Percentiles rank a stretch among this genome's conserved stretches.
These are phyloP conservation scores for Chlorella sp. DNA, from an alignment of 139 green algal genomes.

Conservation along the genomic window DNA sequence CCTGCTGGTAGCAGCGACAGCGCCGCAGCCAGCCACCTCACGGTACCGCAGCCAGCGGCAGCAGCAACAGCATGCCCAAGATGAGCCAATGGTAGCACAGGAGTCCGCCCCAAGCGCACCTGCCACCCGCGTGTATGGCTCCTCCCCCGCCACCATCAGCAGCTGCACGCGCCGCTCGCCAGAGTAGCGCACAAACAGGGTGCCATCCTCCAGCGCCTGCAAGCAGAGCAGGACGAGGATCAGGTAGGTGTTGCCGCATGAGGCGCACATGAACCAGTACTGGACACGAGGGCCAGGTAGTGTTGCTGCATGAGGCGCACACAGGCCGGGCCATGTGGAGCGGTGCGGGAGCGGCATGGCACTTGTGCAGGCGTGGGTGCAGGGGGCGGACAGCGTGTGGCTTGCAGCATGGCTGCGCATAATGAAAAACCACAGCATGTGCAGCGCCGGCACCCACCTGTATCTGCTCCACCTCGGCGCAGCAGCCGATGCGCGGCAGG, in stretches of 20 bases:
- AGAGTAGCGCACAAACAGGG: conserved; percentile 15
- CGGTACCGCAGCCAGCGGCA: neutral
- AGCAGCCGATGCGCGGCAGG: conserved; percentile 28
- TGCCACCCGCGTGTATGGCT: neutral
- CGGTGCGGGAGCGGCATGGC: too few relatives aligned
- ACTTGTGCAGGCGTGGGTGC: too few relatives aligned
- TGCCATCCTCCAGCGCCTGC: neutral
- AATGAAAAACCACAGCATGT: neutral
- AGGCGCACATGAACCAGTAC: too few relatives aligned
- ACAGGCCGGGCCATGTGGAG: too few relatives aligned
- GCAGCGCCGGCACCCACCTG: neutral
- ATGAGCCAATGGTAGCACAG: too few relatives aligned
- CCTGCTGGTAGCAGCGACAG: too few relatives aligned
- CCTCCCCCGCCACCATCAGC: neutral
- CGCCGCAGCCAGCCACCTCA: too few relatives aligned
- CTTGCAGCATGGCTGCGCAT: too few relatives aligned
- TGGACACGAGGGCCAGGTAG: neutral
- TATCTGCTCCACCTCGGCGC: conserved; percentile 26
- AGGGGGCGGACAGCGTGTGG: too few relatives aligned
- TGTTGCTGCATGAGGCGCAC: neutral
- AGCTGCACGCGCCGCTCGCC: conserved; percentile 22
- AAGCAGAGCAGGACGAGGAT: neutral
- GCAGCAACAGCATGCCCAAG: neutral
- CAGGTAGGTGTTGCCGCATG: too few relatives aligned
- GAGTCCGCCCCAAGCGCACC: too few relatives aligned